phyloP scores from a whole-genome alignment of 1,284 basidiomycete species.

The Tetrapyrgos nigripes region DNA sequence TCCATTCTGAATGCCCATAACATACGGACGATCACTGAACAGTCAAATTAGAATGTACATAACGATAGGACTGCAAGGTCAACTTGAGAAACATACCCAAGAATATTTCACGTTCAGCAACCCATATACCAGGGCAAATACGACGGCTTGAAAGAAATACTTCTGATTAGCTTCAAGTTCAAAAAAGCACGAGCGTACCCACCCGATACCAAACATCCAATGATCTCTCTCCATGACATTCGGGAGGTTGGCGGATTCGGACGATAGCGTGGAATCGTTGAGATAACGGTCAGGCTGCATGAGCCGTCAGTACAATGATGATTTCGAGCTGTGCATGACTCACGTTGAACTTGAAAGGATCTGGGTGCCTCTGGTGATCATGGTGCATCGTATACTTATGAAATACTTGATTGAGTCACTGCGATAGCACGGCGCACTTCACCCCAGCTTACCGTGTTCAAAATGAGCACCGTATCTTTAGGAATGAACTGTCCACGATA shows the following conservation, averaged over 20 bases:
- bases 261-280: conserved; percentile 31
- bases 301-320: conserved; percentile 3
- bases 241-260: conserved; percentile 41
- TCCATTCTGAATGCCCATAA: conserved; percentile 39
- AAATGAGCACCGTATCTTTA: conserved; percentile 43
- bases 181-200: conserved; percentile 9
- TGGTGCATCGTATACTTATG: conserved; percentile 43
- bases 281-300: conserved; percentile 39
- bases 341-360: conserved; percentile 28
- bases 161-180: conserved; percentile 12
- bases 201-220: conserved; percentile 48
- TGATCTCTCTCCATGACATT: conserved; percentile 49
- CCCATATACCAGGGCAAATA: conserved; percentile 37
- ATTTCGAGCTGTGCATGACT: background rate
- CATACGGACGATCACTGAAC: conserved; percentile 30
- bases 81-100: conserved; percentile 17
- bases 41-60: background rate
- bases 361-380: conserved; percentile 41
- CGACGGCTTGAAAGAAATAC: conserved; percentile 21
- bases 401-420: background rate
- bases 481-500: conserved; percentile 48
- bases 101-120: conserved; percentile 41
- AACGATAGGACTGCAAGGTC: background rate
- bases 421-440: background rate
- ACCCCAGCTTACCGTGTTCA: conserved; percentile 32